Conservation (phyloP, 108 stramenopile genomes). For the Aurantiochytrium sp. region DNA sequence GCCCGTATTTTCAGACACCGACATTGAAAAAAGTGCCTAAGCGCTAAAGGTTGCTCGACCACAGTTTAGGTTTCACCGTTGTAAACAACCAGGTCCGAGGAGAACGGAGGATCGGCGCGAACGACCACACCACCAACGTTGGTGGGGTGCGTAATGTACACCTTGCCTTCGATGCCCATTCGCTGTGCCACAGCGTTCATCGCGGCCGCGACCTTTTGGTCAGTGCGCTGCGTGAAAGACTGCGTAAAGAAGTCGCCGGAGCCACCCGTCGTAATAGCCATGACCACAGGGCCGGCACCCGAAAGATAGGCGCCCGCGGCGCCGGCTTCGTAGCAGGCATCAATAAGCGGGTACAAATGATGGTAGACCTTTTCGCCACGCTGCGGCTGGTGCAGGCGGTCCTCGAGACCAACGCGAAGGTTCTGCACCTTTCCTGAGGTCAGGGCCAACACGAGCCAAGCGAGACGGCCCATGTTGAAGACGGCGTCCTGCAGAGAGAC, state of each 20-base stretch:
- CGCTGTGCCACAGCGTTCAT: slow-evolving; percentile 75
- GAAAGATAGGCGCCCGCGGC: slow-evolving; percentile 83
- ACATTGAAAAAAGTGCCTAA: no score
- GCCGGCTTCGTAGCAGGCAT: slow-evolving; percentile 82
- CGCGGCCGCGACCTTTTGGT: slow-evolving; percentile 80
- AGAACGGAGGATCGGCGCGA: slow-evolving; percentile 26
- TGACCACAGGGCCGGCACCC: slow-evolving; percentile 94
- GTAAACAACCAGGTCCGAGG: not conserved
- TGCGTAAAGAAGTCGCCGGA: slow-evolving; percentile 96
- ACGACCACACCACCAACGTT: slow-evolving; percentile 42
- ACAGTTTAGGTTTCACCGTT: not conserved
- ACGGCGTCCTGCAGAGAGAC: slow-evolving; percentile 78
- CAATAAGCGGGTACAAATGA: slow-evolving; percentile 86
- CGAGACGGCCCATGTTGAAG: slow-evolving; percentile 90
- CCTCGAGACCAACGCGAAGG: slow-evolving; percentile 79
- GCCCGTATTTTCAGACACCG: no score
- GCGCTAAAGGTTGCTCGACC: no score
- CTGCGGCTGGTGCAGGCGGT: slow-evolving; percentile 93
- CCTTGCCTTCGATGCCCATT: slow-evolving; percentile 38
- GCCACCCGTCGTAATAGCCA: slow-evolving; percentile 90
- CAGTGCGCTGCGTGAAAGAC: slow-evolving; percentile 81
- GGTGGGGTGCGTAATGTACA: slow-evolving; percentile 43
- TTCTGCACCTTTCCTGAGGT: slow-evolving; percentile 79
- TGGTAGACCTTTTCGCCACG: slow-evolving; percentile 77
- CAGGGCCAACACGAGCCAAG: slow-evolving; percentile 85